Percentiles rank a stretch among this genome's conserved stretches.
Conservation (phyloP, 352 stramenopile species). For the Elongisporangium prolatum region DNA sequence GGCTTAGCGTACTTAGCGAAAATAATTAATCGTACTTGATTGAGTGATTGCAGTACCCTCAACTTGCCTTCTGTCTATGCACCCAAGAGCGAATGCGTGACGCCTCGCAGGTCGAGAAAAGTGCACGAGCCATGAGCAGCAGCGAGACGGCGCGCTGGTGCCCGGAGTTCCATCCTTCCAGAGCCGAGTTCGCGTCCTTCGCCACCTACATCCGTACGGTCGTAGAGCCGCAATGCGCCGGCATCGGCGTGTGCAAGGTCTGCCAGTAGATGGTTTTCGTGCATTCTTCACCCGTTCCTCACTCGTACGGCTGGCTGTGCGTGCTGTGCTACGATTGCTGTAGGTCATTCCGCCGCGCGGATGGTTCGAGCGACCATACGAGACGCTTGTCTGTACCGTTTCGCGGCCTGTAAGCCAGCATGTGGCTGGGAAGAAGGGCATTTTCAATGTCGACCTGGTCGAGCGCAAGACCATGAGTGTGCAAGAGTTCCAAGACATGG, state of each 20-base stretch:
- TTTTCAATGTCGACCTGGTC: constrained; percentile 89
- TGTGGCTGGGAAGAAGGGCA: constrained; percentile 84
- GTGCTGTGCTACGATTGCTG: constrained; percentile 1
- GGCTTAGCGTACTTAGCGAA: background rate
- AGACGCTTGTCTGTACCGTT: constrained; percentile 44
- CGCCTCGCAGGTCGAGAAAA: background rate
- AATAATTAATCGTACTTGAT: background rate
- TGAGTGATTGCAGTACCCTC: background rate
- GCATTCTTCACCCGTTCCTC: background rate
- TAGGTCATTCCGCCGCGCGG: constrained; percentile 66
- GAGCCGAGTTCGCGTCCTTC: constrained; percentile 83
- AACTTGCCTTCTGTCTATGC: background rate
- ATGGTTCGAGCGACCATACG: constrained; percentile 74
- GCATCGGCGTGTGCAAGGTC: constrained; percentile 90
- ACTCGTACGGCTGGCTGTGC: background rate
- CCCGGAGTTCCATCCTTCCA: constrained; percentile 83
- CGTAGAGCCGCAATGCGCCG: constrained; percentile 68
- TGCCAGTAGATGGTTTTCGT: background rate
- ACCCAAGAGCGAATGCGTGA: background rate
- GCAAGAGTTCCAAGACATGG: constrained; percentile 52
- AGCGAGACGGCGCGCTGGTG: constrained; percentile 29
- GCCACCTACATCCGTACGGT: constrained; percentile 79
- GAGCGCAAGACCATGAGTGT: constrained; percentile 73
- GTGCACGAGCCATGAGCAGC: background rate
- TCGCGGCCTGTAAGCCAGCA: constrained; percentile 75